Percentiles rank a stretch among this genome's conserved stretches.
Evolutionary conservation across 75 land plant species (phyloP).

Genomic region (Picea glauca): DNA sequence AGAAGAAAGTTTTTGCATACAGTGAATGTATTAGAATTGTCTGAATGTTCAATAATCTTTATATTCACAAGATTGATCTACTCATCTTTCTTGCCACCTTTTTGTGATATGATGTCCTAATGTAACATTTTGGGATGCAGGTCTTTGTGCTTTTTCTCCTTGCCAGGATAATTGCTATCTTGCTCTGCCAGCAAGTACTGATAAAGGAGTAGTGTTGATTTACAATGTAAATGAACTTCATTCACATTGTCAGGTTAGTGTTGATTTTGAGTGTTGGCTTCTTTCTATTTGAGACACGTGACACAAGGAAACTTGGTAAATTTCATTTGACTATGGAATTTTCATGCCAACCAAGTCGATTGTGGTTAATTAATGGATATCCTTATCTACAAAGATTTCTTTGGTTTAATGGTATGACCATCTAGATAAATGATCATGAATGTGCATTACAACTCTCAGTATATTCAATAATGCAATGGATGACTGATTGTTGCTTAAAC

Average conservation of each 20-base stretch:
- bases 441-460: neutral
- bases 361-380: neutral
- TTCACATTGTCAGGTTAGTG: constrained; percentile 71
- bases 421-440: neutral
- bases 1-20: too few species aligned
- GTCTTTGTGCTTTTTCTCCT: constrained; percentile 78
- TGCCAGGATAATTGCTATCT: constrained; percentile 61
- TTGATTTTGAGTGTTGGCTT: neutral
- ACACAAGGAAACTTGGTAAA: neutral
- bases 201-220: constrained; percentile 56
- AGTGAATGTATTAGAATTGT: neutral
- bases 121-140: constrained; percentile 21
- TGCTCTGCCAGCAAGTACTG: constrained; percentile 78
- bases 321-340: neutral
- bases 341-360: neutral
- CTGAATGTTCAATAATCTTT: neutral
- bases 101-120: constrained; percentile 8
- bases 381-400: neutral
- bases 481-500: too few species aligned
- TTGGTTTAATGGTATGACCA: neutral
- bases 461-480: neutral
- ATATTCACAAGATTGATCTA: neutral
- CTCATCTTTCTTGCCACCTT: neutral
- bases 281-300: too few species aligned
- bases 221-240: constrained; percentile 74